A percentile compares a stretch with the other conserved stretches of the same genome.
phyloP scores from a whole-genome alignment of 805 yeast genomes.

The Teunomyces funiuensis region DNA sequence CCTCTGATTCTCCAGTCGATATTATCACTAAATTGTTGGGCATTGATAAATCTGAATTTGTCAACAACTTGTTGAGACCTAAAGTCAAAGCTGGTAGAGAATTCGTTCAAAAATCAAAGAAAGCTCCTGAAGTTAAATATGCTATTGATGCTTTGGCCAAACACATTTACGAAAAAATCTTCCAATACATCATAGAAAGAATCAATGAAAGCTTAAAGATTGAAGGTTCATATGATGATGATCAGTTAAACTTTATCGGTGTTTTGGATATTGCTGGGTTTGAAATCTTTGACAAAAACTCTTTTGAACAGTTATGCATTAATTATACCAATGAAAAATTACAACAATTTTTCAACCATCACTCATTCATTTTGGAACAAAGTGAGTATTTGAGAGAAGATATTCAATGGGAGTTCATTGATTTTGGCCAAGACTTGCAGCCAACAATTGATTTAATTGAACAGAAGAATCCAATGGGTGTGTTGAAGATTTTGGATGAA shows the following conservation, averaged over 20 bases:
- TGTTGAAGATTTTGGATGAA: slow-evolving; percentile 85
- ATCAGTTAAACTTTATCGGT: slow-evolving; percentile 45
- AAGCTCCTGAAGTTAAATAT: slow-evolving; percentile 75
- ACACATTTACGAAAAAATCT: slow-evolving; percentile 79
- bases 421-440: slow-evolving; percentile 91
- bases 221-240: slow-evolving; percentile 26
- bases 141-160: slow-evolving; percentile 87
- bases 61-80: slow-evolving; percentile 67
- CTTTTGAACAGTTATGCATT: slow-evolving; percentile 61
- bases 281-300: slow-evolving; percentile 56
- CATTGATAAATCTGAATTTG: slow-evolving; percentile 49
- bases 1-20: slow-evolving; percentile 50
- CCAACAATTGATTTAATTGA: slow-evolving; percentile 94
- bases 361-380: slow-evolving; percentile 59
- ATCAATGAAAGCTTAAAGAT: slow-evolving; percentile 64
- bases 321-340: slow-evolving; percentile 61
- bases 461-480: slow-evolving; percentile 68
- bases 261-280: slow-evolving; percentile 64
- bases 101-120: slow-evolving; percentile 73
- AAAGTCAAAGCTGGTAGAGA: slow-evolving; percentile 91
- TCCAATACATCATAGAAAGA: slow-evolving; percentile 70
- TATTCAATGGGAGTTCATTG: slow-evolving; percentile 73
- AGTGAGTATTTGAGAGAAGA: slow-evolving; percentile 59
- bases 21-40: slow-evolving; percentile 65
- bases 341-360: slow-evolving; percentile 63